Conservation (phyloP, 1,284 basidiomycete genomes). For the Wallemia mellicola region DNA sequence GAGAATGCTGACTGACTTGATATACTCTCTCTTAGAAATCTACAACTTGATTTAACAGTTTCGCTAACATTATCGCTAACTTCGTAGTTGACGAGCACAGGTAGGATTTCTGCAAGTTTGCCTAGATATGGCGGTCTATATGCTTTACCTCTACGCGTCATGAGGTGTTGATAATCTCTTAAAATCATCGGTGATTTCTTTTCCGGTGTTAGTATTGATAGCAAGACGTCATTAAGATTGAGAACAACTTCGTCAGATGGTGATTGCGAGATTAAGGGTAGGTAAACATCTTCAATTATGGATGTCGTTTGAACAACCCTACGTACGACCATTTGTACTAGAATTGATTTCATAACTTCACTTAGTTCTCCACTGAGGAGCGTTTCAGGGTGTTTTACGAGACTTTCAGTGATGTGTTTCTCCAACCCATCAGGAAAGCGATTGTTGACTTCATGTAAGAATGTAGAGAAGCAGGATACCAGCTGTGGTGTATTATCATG, state of each 20-base stretch:
- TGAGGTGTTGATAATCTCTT: background rate
- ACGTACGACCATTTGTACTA: background rate
- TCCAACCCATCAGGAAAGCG: background rate
- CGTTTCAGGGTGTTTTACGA: background rate
- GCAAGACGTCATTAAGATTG: background rate
- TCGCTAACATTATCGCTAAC: background rate
- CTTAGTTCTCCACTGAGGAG: background rate
- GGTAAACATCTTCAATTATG: background rate
- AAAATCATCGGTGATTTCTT: background rate
- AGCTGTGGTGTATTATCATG: background rate
- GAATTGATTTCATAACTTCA: background rate
- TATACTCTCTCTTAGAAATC: background rate
- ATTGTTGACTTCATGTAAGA: background rate
- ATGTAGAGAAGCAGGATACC: background rate
- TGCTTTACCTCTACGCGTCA: background rate
- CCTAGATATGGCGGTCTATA: background rate
- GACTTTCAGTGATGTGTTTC: background rate
- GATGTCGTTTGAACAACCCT: background rate
- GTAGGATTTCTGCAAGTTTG: background rate
- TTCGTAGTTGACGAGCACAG: background rate
- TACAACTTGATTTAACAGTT: background rate
- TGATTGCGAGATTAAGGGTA: background rate
- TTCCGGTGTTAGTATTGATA: background rate
- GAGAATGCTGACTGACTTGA: background rate
- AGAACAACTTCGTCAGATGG: background rate